Percentiles rank a stretch among this genome's conserved stretches.
Evolutionary conservation across 257 asterid species (phyloP).

Genomic region (Solanum sitiens): DNA sequence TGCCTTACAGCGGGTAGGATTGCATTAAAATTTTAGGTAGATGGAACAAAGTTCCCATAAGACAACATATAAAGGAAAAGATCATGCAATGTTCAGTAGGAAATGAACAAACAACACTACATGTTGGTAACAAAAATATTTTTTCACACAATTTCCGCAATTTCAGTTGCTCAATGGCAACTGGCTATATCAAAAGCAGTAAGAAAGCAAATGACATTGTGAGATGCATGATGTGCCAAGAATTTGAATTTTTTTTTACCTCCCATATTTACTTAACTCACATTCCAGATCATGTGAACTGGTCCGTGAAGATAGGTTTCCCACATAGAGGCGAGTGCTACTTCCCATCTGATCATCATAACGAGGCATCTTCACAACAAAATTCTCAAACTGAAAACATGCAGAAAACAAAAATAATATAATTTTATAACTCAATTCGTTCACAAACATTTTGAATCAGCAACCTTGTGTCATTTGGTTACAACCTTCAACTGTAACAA

Average conservation of each 20-base stretch:
- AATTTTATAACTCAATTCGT: no score
- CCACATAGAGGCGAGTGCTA: constrained; percentile 89
- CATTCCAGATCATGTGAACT: constrained; percentile 88
- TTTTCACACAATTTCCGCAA: neutral
- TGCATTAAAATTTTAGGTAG: neutral
- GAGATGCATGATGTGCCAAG: neutral
- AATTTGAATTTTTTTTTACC: constrained; percentile 30
- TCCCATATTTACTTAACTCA: constrained; percentile 80
- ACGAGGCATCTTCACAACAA: neutral
- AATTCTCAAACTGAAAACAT: neutral
- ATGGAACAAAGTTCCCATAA: neutral
- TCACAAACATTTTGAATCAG: neutral
- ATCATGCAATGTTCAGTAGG: neutral
- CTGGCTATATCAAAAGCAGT: neutral
- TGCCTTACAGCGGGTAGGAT: neutral
- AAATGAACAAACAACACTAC: neutral
- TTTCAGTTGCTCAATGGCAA: neutral
- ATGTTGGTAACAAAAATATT: neutral
- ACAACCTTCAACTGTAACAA: neutral
- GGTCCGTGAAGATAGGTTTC: constrained; percentile 88
- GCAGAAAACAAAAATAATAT: no score
- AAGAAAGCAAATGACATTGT: neutral
- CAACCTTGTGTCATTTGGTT: neutral
- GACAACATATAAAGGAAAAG: neutral
- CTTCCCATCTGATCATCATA: constrained; percentile 65